Percentiles rank a stretch among this genome's conserved stretches.
phyloP scores from a whole-genome alignment of 768 basidiomycete species.

The Coprinopsis sp. region DNA sequence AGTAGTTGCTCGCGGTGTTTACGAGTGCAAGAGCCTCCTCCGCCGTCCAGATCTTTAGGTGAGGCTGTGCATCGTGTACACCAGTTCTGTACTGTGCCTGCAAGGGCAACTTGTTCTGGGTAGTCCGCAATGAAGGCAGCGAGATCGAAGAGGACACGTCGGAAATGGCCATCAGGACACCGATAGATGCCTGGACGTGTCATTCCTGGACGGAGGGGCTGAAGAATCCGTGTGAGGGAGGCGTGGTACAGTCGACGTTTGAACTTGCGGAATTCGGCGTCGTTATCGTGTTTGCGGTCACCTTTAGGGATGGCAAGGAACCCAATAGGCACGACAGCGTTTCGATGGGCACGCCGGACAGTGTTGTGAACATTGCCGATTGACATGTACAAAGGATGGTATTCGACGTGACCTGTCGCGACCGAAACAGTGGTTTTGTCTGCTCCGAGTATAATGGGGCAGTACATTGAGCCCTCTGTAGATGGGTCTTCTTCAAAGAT shows the following conservation, averaged over 20 bases:
- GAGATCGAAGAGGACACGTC: slow-evolving; percentile 18
- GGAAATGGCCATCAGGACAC: slow-evolving; percentile 23
- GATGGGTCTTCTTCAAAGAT: slow-evolving; percentile 11
- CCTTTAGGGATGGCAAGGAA: slow-evolving; percentile 24
- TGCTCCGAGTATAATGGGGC: slow-evolving; percentile 25
- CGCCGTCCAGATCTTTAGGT: background rate
- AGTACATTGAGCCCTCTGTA: slow-evolving; percentile 13
- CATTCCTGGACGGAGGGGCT: slow-evolving; percentile 1
- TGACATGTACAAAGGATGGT: slow-evolving; percentile 26
- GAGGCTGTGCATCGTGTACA: slow-evolving; percentile 16
- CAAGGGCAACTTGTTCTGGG: slow-evolving; percentile 22
- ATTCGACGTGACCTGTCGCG: slow-evolving; percentile 28
- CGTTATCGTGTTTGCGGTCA: slow-evolving; percentile 5
- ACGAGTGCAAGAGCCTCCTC: background rate
- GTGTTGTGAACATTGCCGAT: slow-evolving; percentile 27
- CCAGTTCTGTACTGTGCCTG: slow-evolving; percentile 22
- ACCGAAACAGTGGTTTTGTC: slow-evolving; percentile 31
- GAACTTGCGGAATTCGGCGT: background rate
- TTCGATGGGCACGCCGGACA: slow-evolving; percentile 26
- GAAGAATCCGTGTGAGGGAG: slow-evolving; percentile 4
- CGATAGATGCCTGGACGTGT: background rate
- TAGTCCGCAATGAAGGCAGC: slow-evolving; percentile 29
- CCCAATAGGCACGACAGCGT: slow-evolving; percentile 22
- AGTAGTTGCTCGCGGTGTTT: background rate
- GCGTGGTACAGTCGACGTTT: background rate